phyloP scores from a whole-genome alignment of 345 rosid genomes.

The Aquilaria yunnanensis region DNA sequence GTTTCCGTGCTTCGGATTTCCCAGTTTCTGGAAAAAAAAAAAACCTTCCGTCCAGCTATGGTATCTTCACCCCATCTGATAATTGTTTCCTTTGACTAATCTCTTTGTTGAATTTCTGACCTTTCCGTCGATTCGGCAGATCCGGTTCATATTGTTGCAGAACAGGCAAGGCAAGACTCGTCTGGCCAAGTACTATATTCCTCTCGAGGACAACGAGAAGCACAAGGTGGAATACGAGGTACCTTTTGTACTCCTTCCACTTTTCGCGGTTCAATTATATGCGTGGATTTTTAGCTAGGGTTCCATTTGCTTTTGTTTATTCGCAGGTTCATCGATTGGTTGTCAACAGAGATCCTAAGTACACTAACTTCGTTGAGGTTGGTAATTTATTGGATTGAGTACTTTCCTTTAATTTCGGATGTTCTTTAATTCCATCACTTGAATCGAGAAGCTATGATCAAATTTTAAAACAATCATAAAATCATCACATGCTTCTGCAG shows the following conservation, averaged over 20 bases:
- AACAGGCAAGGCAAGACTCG: conserved; percentile 99
- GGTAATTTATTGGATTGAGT: conserved; percentile 8
- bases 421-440: background rate
- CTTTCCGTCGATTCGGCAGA: conserved; percentile 31
- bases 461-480: too few species aligned
- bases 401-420: background rate
- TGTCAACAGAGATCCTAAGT: conserved; percentile 90
- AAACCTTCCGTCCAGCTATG: too few species aligned
- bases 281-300: conserved; percentile 1
- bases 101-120: background rate
- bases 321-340: conserved; percentile 91
- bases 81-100: background rate
- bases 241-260: background rate
- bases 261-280: background rate
- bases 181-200: conserved; percentile 96
- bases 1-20: too few species aligned
- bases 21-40: too few species aligned
- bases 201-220: conserved; percentile 97
- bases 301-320: conserved; percentile 2
- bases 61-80: too few species aligned
- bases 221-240: conserved; percentile 99
- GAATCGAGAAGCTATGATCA: too few species aligned
- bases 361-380: conserved; percentile 97
- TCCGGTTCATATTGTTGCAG: conserved; percentile 95
- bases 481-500: too few species aligned